Conservation (phyloP, 164 flowering plant genomes). For the Sedum album region DNA sequence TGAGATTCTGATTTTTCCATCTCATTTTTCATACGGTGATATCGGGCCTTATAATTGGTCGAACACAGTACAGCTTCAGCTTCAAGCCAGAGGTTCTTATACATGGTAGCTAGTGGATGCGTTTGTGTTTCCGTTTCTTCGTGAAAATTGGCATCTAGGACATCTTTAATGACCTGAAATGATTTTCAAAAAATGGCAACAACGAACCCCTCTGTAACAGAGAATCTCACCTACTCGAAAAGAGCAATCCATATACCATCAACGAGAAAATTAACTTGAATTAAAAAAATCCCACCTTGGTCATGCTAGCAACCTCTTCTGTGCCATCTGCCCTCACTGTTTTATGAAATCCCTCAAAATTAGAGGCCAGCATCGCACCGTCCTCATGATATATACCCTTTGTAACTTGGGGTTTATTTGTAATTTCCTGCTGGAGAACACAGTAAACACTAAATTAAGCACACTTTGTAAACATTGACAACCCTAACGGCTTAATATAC, state of each 20-base stretch:
- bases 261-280: neutral
- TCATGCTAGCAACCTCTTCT: constrained; percentile 23
- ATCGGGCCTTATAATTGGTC: constrained; percentile 46
- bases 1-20: constrained; percentile 28
- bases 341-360: constrained; percentile 15
- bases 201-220: neutral
- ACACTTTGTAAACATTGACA: neutral
- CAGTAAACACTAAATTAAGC: neutral
- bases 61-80: constrained; percentile 85
- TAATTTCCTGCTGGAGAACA: neutral
- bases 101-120: constrained; percentile 36
- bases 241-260: neutral
- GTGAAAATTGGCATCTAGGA: constrained; percentile 42
- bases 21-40: constrained; percentile 36
- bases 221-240: neutral
- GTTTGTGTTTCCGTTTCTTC: constrained; percentile 28
- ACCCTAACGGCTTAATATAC: neutral
- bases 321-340: constrained; percentile 18
- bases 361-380: constrained; percentile 9
- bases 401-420: neutral
- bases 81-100: constrained; percentile 82
- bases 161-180: constrained; percentile 51
- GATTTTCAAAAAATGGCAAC: neutral
- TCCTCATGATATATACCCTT: constrained; percentile 8
- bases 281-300: constrained; percentile 32